These are phyloP conservation scores for Pseudonitzschia delicatissima DNA, from an alignment of 108 stramenopile species.

Conservation along the genomic window DNA sequence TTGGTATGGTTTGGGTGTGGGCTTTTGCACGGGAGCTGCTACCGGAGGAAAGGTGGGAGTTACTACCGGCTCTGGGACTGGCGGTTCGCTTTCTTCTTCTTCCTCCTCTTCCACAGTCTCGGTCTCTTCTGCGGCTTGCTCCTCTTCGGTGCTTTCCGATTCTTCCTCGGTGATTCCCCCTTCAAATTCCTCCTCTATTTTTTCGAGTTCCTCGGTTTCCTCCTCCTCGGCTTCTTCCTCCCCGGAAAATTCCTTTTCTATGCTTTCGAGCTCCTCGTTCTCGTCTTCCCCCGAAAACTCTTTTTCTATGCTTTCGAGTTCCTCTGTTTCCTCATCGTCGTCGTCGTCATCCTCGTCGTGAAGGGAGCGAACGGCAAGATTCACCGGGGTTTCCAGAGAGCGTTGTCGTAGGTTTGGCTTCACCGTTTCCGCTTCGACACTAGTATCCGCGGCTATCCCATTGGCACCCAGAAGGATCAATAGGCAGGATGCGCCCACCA, in stretches of 20 bases:
- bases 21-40: conserved; percentile 1
- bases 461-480: too few species aligned
- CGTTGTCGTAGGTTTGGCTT: too few species aligned
- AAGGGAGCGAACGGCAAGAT: too few species aligned
- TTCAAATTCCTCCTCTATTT: conserved; percentile 17
- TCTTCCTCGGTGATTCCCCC: neutral
- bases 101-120: conserved; percentile 3
- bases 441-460: too few species aligned
- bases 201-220: conserved; percentile 2
- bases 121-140: neutral
- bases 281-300: conserved; percentile 10
- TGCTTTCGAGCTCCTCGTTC: conserved; percentile 5
- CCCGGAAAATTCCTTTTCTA: neutral
- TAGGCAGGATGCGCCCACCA: too few species aligned
- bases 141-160: neutral
- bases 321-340: neutral
- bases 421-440: too few species aligned
- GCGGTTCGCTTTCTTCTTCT: conserved; percentile 9
- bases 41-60: neutral
- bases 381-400: too few species aligned
- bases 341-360: too few species aligned
- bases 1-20: conserved; percentile 6
- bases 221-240: conserved; percentile 5
- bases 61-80: neutral
- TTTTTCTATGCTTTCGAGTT: neutral